phyloP scores from a whole-genome alignment of 148 eudicot genomes.

The Amaranthus palmeri region DNA sequence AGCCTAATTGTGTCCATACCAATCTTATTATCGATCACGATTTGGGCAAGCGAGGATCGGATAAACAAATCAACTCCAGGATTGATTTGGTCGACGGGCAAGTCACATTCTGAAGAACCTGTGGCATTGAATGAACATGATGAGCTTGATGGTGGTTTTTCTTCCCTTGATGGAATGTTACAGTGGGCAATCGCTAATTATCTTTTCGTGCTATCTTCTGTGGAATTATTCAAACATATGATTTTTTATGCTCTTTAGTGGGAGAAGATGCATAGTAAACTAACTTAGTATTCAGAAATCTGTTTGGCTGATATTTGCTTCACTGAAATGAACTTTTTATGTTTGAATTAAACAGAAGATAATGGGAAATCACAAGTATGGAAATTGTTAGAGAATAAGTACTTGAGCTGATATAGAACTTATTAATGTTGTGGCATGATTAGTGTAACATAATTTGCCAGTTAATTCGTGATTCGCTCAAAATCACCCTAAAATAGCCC shows the following conservation, averaged over 20 bases:
- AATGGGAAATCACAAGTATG: no score
- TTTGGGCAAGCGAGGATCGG: slow-evolving; percentile 33
- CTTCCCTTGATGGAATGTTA: slow-evolving; percentile 86
- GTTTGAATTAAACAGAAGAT: no score
- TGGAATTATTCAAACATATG: background rate
- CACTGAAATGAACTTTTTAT: no score
- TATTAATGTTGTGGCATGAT: no score
- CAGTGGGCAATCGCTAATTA: slow-evolving; percentile 89
- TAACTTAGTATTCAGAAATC: no score
- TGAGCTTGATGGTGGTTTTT: slow-evolving; percentile 78
- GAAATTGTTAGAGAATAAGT: no score
- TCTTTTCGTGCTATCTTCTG: background rate
- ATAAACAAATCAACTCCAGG: slow-evolving; percentile 50
- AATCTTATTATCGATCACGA: slow-evolving; percentile 18
- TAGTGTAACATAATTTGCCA: no score
- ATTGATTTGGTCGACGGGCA: slow-evolving; percentile 51
- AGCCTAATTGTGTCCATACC: slow-evolving; percentile 22
- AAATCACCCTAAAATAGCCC: no score
- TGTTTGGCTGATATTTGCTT: no score
- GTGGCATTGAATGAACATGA: slow-evolving; percentile 37
- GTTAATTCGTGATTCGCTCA: no score
- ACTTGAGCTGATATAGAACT: no score
- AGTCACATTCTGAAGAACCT: slow-evolving; percentile 41
- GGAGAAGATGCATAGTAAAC: no score
- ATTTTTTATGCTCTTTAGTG: background rate